Conservation (phyloP, 164 flowering plant genomes). For the Paratinospora sagittata region DNA sequence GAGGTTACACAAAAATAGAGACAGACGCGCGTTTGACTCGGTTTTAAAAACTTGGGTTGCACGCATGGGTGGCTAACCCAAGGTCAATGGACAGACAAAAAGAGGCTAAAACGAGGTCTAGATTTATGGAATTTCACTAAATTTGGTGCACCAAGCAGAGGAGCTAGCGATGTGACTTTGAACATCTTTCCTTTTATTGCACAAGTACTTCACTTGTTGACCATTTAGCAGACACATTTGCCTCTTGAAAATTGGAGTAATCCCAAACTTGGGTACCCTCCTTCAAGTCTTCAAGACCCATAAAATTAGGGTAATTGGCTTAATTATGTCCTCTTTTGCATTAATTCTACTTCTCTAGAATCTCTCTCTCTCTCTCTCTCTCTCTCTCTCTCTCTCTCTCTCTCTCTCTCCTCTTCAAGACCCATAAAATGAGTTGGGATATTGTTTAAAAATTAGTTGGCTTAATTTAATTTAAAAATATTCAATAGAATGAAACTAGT, state of each 20-base stretch:
- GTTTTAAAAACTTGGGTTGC: constrained; percentile 33
- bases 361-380: neutral
- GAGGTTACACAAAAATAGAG: constrained; percentile 26
- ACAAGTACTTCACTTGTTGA: constrained; percentile 28
- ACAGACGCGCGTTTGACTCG: constrained; percentile 55
- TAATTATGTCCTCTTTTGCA: neutral
- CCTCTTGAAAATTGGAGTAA: constrained; percentile 16
- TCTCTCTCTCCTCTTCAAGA: too few relatives aligned
- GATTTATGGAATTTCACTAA: constrained; percentile 50
- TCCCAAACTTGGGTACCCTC: too few relatives aligned
- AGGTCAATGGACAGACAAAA: constrained; percentile 72
- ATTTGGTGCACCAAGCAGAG: constrained; percentile 51
- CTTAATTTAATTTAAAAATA: too few relatives aligned
- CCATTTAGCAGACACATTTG: constrained; percentile 37
- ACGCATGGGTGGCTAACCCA: constrained; percentile 42
- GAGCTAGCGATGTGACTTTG: constrained; percentile 34
- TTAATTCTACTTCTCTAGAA: too few relatives aligned
- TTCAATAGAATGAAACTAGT: too few relatives aligned
- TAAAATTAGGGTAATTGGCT: neutral
- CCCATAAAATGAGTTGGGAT: too few relatives aligned
- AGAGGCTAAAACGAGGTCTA: constrained; percentile 57
- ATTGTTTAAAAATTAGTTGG: too few relatives aligned
- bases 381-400: neutral
- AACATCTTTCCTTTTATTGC: constrained; percentile 26
- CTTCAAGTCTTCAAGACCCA: neutral